Evolutionary conservation across 1,284 basidiomycete genomes (phyloP), one percentile per base, ranked within the genome.

Genomic region (Ustilago cynodontis): DNA sequence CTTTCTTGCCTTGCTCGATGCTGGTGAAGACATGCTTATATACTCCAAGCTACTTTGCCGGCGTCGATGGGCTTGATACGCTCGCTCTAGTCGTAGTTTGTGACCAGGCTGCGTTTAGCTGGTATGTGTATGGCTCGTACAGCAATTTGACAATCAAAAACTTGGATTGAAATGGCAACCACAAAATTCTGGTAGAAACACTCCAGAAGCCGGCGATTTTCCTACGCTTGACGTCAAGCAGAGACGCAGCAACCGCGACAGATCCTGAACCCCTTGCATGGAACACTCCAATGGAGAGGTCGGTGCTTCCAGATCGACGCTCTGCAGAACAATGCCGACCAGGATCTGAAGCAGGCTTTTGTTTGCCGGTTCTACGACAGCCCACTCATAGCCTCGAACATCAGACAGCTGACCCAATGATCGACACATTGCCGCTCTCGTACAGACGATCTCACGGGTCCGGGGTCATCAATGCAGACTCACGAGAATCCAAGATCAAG

Each of bases 251-350:
- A 43, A n/a, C 22, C 16, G 39, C 20, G 29, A 54, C 31, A 33
- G 11, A 26, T 8, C 39, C 39, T 26, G 8, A 53, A 20, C 63
- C 49, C 69, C 69, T 71, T 71, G 56, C 69, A 71, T 71, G 35
- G 64, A 71, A 71, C 55, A 56, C 50, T 63, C 41, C 11, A 18
- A 16, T n/a, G n/a, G n/a, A n/a, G n/a, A n/a, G n/a, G n/a, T n/a
- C n/a, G 2, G 33, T 33, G n/a, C 31, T 53, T 58, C 55, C 56
- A 50, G 70, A 71, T 71, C 64, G 70, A 59, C 70, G 31, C 8
- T 14, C 24, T 65, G 68, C 68, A 71, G 62, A 47, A 55, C 49
- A 37, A 29, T 61, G 45, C 28, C 26, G 41, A 31, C 4, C 28
- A 31, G 28, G 20, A 43, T 10, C 41, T 20, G 35, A 37, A 16